These are phyloP conservation scores for Thalassiosira pacifica DNA, from an alignment of 352 stramenopile genomes.

Conservation along the genomic window DNA sequence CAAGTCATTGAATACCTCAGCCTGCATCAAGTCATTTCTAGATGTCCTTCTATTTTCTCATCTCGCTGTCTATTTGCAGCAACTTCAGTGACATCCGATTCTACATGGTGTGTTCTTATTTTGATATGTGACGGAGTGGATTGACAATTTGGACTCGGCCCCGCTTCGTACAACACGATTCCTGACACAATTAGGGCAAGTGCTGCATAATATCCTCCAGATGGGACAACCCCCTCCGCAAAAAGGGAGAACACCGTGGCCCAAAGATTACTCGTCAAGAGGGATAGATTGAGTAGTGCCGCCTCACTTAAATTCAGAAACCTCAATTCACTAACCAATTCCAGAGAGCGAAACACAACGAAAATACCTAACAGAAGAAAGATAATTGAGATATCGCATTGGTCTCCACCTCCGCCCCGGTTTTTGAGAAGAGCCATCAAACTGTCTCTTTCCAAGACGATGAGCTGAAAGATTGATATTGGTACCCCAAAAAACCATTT, in stretches of 20 bases:
- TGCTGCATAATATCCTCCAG: conserved; percentile 67
- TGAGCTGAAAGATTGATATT: conserved; percentile 90
- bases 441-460: conserved; percentile 88
- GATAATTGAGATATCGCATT: conserved; percentile 86
- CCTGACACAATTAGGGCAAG: conserved; percentile 75
- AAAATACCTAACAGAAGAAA: conserved; percentile 86
- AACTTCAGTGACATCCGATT: no score
- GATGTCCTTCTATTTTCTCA: no score
- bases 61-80: no score
- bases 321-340: conserved; percentile 77
- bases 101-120: conserved; percentile 20
- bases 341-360: conserved; percentile 34
- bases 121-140: conserved; percentile 36
- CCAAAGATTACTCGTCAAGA: conserved; percentile 97
- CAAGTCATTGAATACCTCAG: no score
- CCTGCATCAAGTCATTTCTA: background rate
- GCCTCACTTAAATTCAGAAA: conserved; percentile 72
- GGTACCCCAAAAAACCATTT: conserved; percentile 91
- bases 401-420: background rate
- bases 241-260: conserved; percentile 93
- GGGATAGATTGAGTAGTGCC: conserved; percentile 95
- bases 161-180: conserved; percentile 82
- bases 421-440: conserved; percentile 59
- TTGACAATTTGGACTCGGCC: conserved; percentile 54
- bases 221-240: conserved; percentile 73